Evolutionary conservation across 805 yeast genomes (phyloP).

Genomic region (Candida coleopterorum): DNA sequence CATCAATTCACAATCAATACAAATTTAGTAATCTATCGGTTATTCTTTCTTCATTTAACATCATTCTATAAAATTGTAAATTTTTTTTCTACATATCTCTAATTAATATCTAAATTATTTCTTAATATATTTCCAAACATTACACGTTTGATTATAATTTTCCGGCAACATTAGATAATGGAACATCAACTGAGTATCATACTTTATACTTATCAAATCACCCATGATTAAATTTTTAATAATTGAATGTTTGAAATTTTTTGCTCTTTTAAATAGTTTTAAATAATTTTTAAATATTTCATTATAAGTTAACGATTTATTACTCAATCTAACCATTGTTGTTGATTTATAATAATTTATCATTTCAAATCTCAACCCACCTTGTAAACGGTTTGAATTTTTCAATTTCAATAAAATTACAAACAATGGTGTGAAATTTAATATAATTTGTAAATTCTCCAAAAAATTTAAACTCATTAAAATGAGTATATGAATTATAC

Average conservation of each 20-base stretch:
- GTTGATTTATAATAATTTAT: conserved; percentile 12
- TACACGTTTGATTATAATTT: conserved; percentile 21
- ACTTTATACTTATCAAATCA: conserved; percentile 19
- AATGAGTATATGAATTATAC: conserved; percentile 49
- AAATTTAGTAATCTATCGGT: too few species aligned
- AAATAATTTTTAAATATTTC: conserved; percentile 33
- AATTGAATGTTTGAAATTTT: conserved; percentile 21
- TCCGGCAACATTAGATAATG: conserved; percentile 34
- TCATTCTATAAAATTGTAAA: too few species aligned
- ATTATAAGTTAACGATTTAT: conserved; percentile 32
- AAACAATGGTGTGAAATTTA: conserved; percentile 86
- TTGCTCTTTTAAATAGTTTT: conserved; percentile 24
- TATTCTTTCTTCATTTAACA: too few species aligned
- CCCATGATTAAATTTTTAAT: conserved; percentile 25
- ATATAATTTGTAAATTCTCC: conserved; percentile 55
- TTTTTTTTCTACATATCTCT: too few species aligned
- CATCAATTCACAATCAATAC: too few species aligned
- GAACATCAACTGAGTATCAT: conserved; percentile 22
- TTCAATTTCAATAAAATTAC: conserved; percentile 74
- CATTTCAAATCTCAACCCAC: conserved; percentile 40
- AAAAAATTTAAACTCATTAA: conserved; percentile 45
- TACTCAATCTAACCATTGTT: conserved; percentile 27
- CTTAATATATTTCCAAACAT: conserved; percentile 19
- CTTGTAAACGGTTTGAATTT: conserved; percentile 63
- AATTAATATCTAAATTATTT: too few species aligned